phyloP scores from a whole-genome alignment of 805 yeast species.

The Myxozyma kluyveri region DNA sequence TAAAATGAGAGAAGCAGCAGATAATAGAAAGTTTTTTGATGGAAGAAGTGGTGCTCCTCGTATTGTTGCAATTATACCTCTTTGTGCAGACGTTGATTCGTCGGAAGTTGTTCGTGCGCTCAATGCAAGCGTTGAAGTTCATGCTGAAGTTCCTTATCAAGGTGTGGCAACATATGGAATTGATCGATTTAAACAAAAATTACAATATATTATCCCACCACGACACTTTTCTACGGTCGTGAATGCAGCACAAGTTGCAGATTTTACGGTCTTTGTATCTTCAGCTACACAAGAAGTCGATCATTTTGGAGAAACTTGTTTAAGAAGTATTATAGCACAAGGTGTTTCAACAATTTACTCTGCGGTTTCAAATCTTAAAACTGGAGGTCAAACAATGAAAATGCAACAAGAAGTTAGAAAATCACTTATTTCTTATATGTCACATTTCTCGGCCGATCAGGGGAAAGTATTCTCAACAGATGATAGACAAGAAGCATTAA shows the following conservation, averaged over 20 bases:
- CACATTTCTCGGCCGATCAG: conserved; percentile 75
- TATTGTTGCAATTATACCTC: conserved; percentile 71
- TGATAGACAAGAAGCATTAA: conserved; percentile 61
- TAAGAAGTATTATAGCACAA: conserved; percentile 85
- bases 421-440: conserved; percentile 63
- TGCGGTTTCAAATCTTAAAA: conserved; percentile 65
- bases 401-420: conserved; percentile 67
- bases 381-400: conserved; percentile 65
- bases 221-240: conserved; percentile 68
- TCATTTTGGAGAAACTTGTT: conserved; percentile 79
- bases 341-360: conserved; percentile 84
- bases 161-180: conserved; percentile 36
- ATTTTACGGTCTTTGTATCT: conserved; percentile 83
- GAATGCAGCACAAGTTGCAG: conserved; percentile 87
- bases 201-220: conserved; percentile 70
- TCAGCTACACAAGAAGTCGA: conserved; percentile 85
- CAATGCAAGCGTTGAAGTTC: conserved; percentile 31
- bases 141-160: conserved; percentile 15
- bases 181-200: conserved; percentile 66
- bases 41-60: conserved; percentile 80
- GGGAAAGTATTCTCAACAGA: conserved; percentile 76
- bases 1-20: conserved; percentile 61
- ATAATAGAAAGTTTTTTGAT: conserved; percentile 69
- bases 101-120: conserved; percentile 33
- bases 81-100: conserved; percentile 65